phyloP scores from a whole-genome alignment of 2,329 filamentous ascomycete genomes.

The Phaeosphaeria sp. region DNA sequence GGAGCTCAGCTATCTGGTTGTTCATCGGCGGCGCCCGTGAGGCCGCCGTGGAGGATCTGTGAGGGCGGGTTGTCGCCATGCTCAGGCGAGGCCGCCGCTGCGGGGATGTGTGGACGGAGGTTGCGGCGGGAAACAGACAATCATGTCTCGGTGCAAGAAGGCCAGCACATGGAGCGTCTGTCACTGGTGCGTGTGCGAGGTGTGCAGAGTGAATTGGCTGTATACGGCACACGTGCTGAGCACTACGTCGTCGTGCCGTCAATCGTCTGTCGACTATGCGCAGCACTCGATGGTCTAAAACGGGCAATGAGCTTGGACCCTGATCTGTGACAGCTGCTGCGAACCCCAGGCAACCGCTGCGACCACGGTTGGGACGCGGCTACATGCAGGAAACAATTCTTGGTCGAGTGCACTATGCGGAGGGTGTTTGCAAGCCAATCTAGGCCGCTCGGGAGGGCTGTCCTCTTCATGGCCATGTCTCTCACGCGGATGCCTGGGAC shows the following conservation, averaged over 20 bases:
- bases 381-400: background rate
- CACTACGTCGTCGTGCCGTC: background rate
- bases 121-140: slow-evolving; percentile 25
- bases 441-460: slow-evolving; percentile 6
- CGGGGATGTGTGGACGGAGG: slow-evolving; percentile 27
- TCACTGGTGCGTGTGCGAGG: background rate
- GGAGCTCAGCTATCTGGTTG: slow-evolving; percentile 56
- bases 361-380: background rate
- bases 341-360: slow-evolving; percentile 23
- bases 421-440: slow-evolving; percentile 8
- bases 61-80: slow-evolving; percentile 45
- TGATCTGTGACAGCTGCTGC: slow-evolving; percentile 18
- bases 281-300: slow-evolving; percentile 11
- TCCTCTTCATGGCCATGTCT: slow-evolving; percentile 9
- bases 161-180: slow-evolving; percentile 12
- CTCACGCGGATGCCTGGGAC: slow-evolving; percentile 25
- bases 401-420: slow-evolving; percentile 14
- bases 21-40: slow-evolving; percentile 58
- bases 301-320: slow-evolving; percentile 24
- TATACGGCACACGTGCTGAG: background rate
- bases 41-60: slow-evolving; percentile 48
- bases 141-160: slow-evolving; percentile 35
- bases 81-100: slow-evolving; percentile 39
- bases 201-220: slow-evolving; percentile 2
- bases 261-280: background rate